Evolutionary conservation across 139 green algal genomes (phyloP).

Genomic region (Spirogloea muscicola): DNA sequence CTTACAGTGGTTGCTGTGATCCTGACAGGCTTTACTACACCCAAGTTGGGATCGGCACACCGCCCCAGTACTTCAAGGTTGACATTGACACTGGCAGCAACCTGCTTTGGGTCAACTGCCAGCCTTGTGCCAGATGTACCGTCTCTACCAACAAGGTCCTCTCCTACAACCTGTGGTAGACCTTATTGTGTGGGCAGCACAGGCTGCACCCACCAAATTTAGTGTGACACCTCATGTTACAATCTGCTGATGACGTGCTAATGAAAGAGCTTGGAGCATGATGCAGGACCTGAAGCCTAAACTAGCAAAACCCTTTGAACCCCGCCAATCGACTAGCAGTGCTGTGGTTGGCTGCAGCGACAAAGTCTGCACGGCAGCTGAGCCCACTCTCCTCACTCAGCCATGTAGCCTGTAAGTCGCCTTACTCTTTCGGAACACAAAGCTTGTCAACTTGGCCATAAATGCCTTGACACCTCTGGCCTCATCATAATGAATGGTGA

Average conservation of each 20-base stretch:
- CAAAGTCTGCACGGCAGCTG: not conserved
- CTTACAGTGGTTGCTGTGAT: too few relatives aligned
- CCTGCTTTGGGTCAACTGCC: slow-evolving; percentile 83
- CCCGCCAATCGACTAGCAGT: not conserved
- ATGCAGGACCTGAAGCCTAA: too few relatives aligned
- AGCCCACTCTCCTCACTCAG: too few relatives aligned
- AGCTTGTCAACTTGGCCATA: too few relatives aligned
- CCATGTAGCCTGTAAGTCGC: too few relatives aligned
- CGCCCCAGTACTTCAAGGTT: slow-evolving; percentile 82
- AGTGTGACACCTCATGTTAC: not conserved
- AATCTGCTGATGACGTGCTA: too few relatives aligned
- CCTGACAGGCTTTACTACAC: slow-evolving; percentile 74
- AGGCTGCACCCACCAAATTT: not conserved
- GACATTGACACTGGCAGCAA: slow-evolving; percentile 85
- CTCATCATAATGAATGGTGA: too few relatives aligned
- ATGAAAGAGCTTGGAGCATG: too few relatives aligned
- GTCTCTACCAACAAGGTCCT: not conserved
- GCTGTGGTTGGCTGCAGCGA: not conserved
- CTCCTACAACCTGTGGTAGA: not conserved
- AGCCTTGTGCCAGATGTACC: slow-evolving; percentile 1
- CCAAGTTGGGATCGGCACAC: slow-evolving; percentile 81
- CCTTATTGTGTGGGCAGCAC: not conserved
- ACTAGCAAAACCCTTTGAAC: not conserved
- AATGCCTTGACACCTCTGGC: too few relatives aligned
- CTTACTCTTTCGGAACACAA: too few relatives aligned